A percentile compares a stretch with the other conserved stretches of the same genome.
phyloP scores from a whole-genome alignment of 2,329 filamentous ascomycete genomes.

The Emericellopsis atlantica region DNA sequence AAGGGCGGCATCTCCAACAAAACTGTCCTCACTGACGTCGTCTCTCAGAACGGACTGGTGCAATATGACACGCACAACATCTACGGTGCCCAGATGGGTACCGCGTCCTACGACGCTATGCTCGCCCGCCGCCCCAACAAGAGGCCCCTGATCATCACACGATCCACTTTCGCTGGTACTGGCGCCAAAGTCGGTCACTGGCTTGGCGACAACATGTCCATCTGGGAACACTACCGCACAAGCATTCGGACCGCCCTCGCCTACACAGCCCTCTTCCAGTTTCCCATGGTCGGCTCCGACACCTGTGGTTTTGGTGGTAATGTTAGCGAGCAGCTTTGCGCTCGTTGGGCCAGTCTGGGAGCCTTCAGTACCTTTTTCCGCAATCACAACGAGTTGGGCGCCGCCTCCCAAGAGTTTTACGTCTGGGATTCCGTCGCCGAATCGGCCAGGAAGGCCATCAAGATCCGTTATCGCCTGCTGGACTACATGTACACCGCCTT shows the following conservation, averaged over 20 bases:
- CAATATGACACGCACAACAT: conserved; percentile 82
- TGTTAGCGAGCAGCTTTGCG: conserved; percentile 50
- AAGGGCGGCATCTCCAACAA: conserved; percentile 46
- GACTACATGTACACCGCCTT: conserved; percentile 71
- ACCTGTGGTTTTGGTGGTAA: conserved; percentile 64
- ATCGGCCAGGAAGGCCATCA: conserved; percentile 56
- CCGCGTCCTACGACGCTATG: conserved; percentile 64
- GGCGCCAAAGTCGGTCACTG: conserved; percentile 71
- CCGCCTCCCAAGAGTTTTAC: conserved; percentile 53
- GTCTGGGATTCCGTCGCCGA: conserved; percentile 49
- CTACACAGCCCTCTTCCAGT: conserved; percentile 56
- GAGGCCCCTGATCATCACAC: conserved; percentile 73
- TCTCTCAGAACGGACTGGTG: conserved; percentile 56
- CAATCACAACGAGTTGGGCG: conserved; percentile 45
- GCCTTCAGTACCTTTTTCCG: conserved; percentile 61
- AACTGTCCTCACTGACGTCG: conserved; percentile 65
- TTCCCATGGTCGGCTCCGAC: conserved; percentile 60
- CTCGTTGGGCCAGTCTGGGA: conserved; percentile 57
- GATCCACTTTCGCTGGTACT: conserved; percentile 67
- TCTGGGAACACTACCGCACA: conserved; percentile 63
- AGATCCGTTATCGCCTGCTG: conserved; percentile 63
- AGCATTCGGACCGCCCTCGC: conserved; percentile 67
- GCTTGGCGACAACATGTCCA: conserved; percentile 64
- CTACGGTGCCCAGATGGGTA: conserved; percentile 62
- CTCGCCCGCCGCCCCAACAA: conserved; percentile 50